Conservation (phyloP, 495 filamentous ascomycete species). For the Aspergillus heteromorphus region DNA sequence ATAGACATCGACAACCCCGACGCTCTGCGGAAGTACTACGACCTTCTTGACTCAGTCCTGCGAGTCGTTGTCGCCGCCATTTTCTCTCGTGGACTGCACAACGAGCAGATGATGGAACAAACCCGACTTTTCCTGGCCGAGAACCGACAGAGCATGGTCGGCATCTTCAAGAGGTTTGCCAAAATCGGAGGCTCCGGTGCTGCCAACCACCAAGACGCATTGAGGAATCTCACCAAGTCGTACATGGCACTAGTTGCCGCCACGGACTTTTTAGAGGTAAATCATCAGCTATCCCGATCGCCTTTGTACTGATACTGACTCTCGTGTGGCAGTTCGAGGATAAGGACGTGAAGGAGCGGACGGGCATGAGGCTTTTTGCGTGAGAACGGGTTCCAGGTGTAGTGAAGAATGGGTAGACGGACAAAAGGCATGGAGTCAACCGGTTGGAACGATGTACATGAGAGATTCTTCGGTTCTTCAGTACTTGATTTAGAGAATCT, state of each 20-base stretch:
- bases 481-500: not conserved
- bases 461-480: not conserved
- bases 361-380: conserved; percentile 32
- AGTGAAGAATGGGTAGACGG: not conserved
- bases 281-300: not conserved
- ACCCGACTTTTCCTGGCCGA: conserved; percentile 70
- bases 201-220: conserved; percentile 32
- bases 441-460: conserved; percentile 4
- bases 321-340: conserved; percentile 34
- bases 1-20: conserved; percentile 61
- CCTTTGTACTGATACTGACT: conserved; percentile 10
- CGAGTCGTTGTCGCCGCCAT: conserved; percentile 76
- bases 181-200: conserved; percentile 58
- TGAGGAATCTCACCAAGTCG: conserved; percentile 54
- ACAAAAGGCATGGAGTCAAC: not conserved
- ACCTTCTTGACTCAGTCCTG: conserved; percentile 72
- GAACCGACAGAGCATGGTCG: conserved; percentile 73
- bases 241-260: conserved; percentile 54
- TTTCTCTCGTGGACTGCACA: conserved; percentile 72
- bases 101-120: conserved; percentile 67
- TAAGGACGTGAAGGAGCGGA: conserved; percentile 29
- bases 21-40: conserved; percentile 75
- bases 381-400: conserved; percentile 17
- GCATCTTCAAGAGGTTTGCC: conserved; percentile 86
- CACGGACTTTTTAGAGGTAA: conserved; percentile 57